Evolutionary conservation across 2,329 filamentous ascomycete species (phyloP).

Genomic region (Penicillium sp.): DNA sequence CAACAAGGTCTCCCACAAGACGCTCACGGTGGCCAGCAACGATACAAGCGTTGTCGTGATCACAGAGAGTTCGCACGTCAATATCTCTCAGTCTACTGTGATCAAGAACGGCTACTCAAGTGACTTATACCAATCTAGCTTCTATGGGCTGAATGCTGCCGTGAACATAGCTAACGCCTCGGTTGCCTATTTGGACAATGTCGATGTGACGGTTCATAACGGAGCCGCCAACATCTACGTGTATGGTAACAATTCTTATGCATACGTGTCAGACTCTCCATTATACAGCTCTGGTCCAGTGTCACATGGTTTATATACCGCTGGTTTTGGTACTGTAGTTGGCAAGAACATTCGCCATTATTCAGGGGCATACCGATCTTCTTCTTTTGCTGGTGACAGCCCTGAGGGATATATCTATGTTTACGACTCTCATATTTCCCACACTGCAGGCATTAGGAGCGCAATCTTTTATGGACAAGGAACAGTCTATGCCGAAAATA

Average conservation of each 20-base stretch:
- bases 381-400: slow-evolving; percentile 16
- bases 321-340: slow-evolving; percentile 14
- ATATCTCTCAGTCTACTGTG: slow-evolving; percentile 7
- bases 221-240: slow-evolving; percentile 16
- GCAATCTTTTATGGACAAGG: slow-evolving; percentile 16
- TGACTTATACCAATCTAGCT: slow-evolving; percentile 16
- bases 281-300: slow-evolving; percentile 14
- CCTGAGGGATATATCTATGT: slow-evolving; percentile 16
- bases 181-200: slow-evolving; percentile 1
- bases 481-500: slow-evolving; percentile 8
- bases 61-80: slow-evolving; percentile 12
- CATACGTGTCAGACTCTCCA: background rate
- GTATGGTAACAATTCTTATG: slow-evolving; percentile 14
- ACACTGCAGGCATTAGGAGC: slow-evolving; percentile 17
- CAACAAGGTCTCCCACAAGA: slow-evolving; percentile 6
- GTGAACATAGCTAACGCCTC: slow-evolving; percentile 17
- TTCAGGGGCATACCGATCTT: slow-evolving; percentile 15
- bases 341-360: slow-evolving; percentile 13
- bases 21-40: slow-evolving; percentile 9
- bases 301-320: slow-evolving; percentile 12
- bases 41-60: slow-evolving; percentile 18
- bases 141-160: slow-evolving; percentile 18
- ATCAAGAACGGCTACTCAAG: slow-evolving; percentile 16
- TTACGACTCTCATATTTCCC: slow-evolving; percentile 11
- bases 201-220: slow-evolving; percentile 17